Evolutionary conservation across 1,284 basidiomycete genomes (phyloP), one percentile per base, ranked within the genome.

Genomic region (Microbotryum intermedium): DNA sequence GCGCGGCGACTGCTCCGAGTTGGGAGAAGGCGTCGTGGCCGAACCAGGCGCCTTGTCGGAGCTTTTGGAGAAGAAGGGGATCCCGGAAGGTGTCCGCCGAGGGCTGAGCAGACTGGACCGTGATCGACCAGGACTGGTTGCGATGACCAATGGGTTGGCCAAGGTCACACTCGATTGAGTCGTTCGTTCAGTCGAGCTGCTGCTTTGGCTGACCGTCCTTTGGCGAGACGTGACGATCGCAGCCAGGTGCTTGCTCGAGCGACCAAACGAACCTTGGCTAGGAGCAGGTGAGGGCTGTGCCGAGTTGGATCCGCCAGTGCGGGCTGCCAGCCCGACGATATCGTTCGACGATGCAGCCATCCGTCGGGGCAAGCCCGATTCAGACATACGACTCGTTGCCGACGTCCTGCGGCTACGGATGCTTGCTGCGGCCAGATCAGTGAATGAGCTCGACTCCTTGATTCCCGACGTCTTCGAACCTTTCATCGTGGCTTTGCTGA

Each of bases 61-160:
- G 75, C 73, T 81, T 73, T 72, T 57, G 46, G 90, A 83, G 79
- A 95, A 95, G 77, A 97, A 97, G 1, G 92, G 93, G 65, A 97
- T 95, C 9, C 90, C 88, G 18, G 90, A 93, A 0, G 92, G 92
- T 0, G 92, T 94, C 52, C 92, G 82, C 53, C 91, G 83, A 61
- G 77, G 60, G 67, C 67, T 53, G 68, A 73, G 52, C 62, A 69
- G 42, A 64, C 66, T 64, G 65, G 69, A 68, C 52, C 72, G 55
- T n/a, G 69, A 64, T 48, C 67, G 56, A 59, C 69, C 56, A 46
- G 68, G 61, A 65, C 66, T 64, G 51, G 64, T 64, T 2, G 66
- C 51, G 53, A 69, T 59, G 45, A 69, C 55, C 0, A 65, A 39
- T 0, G 63, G 65, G 0, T 61, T 57, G 20, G 49, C 21, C 9